Base-by-base conservation (phyloP, 352 stramenopile species). In the Phytopythium ostracodes region DNA sequence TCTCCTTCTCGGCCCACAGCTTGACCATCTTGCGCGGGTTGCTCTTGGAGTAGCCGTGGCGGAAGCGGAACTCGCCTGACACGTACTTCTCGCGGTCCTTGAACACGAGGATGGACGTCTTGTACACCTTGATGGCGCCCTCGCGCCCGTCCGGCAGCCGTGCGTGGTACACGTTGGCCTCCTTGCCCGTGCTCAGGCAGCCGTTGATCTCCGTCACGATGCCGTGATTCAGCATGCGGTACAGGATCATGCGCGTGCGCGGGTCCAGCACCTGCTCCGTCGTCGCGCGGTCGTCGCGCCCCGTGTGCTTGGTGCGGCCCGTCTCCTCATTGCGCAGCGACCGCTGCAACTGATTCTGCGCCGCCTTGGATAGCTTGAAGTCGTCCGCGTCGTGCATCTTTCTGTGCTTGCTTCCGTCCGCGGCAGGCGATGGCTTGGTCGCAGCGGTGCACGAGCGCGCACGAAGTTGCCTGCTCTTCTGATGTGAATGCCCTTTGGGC, bases 21-120 rank as follows among this genome's bases (percentile, higher is more conserved):
- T 99, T 99, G 64, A 99, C 97, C 97, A 99, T 99, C 78, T 99
- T 99, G 46, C 97, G 91, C 14, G 97, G 97, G 78, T 99, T 99
- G 59, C 77, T 87, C 73, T 92, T 91, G 60, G 91, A 98, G 76
- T 99, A 99, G 50, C 97, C 97, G 56, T 98, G 90, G 29, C 96
- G 81, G 81, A 98, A 99, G 69, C 97, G 91, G 77, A 99, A 98
- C 80, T 99, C 97, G 64, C 98, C 98, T 9, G 86, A 91, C 9
- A 99, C 97, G 77, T 99, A 99, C 77, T 98, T 98, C 64, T 99
- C 97, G n/a, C 98, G 81, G 84, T 99, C 97, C 68, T 99, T 99
- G 71, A 99, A 99, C n/a, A 99, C 97, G 22, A 99, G 77, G 64
- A 99, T 94, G 47, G 83, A 89, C 9, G 84, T 92, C 75, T 92